Percentiles rank a stretch among this genome's conserved stretches.
phyloP scores from a whole-genome alignment of 1,284 basidiomycete species.

The Polyporus tsugae region DNA sequence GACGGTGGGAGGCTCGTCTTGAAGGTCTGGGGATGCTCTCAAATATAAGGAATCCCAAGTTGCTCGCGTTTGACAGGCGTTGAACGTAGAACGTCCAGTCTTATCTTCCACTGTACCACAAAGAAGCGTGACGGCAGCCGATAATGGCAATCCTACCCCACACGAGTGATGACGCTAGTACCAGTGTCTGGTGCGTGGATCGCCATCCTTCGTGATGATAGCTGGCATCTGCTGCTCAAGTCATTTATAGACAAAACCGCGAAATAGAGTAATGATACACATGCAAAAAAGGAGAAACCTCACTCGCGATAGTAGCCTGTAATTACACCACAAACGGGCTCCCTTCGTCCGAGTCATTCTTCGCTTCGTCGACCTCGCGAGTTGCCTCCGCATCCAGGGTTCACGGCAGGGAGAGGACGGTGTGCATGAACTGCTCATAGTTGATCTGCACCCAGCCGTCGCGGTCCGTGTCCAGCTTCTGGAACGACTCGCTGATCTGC shows the following conservation, averaged over 20 bases:
- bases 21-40: too few species aligned
- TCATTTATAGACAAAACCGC: background rate
- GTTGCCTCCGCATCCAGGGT: background rate
- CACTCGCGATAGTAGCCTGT: background rate
- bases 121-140: too few species aligned
- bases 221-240: background rate
- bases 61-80: too few species aligned
- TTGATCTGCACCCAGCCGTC: slow-evolving; percentile 81
- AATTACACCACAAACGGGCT: background rate
- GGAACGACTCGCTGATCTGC: slow-evolving; percentile 74
- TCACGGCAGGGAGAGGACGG: slow-evolving; percentile 72
- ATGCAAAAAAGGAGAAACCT: background rate
- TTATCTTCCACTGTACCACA: too few species aligned
- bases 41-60: too few species aligned
- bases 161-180: too few species aligned
- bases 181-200: too few species aligned
- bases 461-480: slow-evolving; percentile 67
- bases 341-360: background rate
- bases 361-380: background rate
- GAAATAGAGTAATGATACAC: background rate
- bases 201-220: too few species aligned
- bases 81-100: too few species aligned
- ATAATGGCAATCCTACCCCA: too few species aligned
- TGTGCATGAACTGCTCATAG: slow-evolving; percentile 81
- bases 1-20: too few species aligned